phyloP scores from a whole-genome alignment of 1,139 yeast genomes.

The Kazachstania sp. region DNA sequence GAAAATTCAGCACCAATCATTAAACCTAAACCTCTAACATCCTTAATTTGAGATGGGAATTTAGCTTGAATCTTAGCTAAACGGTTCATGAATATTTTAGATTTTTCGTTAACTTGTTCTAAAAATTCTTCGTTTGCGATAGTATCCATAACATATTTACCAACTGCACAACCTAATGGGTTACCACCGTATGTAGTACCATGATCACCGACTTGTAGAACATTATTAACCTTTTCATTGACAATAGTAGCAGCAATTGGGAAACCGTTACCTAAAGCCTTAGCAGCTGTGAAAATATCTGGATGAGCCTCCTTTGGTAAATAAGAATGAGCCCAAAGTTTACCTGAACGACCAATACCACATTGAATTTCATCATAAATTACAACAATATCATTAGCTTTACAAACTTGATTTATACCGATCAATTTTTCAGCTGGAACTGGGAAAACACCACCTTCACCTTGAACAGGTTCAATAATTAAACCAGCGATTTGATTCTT shows the following conservation, averaged over 20 bases:
- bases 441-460: constrained; percentile 89
- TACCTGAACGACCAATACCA: constrained; percentile 90
- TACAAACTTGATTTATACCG: constrained; percentile 60
- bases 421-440: constrained; percentile 55
- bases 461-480: constrained; percentile 93
- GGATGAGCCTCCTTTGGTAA: constrained; percentile 78
- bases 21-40: constrained; percentile 81
- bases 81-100: constrained; percentile 44
- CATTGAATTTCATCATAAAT: constrained; percentile 96
- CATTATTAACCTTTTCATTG: constrained; percentile 64
- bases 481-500: constrained; percentile 80
- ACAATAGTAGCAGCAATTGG: constrained; percentile 94
- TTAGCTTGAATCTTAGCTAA: constrained; percentile 46
- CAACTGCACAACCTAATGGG: constrained; percentile 82
- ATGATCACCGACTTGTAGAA: constrained; percentile 82
- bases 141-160: constrained; percentile 61
- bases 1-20: constrained; percentile 73
- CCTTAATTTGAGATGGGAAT: constrained; percentile 52
- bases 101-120: constrained; percentile 48
- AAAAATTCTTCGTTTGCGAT: constrained; percentile 57
- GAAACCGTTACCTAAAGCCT: constrained; percentile 95
- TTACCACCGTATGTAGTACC: constrained; percentile 98
- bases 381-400: constrained; percentile 60
- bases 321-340: constrained; percentile 82
- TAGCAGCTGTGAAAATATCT: constrained; percentile 87